Conservation (phyloP, 2,329 filamentous ascomycete genomes). For the Cadophora sp. region DNA sequence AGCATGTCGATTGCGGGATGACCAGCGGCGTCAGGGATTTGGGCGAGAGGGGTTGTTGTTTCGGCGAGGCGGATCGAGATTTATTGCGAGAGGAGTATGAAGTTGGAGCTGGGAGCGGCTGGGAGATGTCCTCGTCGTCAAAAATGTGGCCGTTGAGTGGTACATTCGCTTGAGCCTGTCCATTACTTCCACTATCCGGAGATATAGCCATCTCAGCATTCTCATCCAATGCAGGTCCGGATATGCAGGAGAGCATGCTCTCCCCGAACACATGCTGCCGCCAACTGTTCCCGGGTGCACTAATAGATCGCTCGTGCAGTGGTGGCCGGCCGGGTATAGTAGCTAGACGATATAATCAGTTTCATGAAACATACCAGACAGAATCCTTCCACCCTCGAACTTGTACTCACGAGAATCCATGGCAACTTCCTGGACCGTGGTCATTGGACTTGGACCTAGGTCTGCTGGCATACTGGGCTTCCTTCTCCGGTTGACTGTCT, state of each 20-base stretch:
- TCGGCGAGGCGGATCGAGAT: slow-evolving; percentile 38
- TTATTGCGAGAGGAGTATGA: slow-evolving; percentile 16
- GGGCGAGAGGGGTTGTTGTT: slow-evolving; percentile 56
- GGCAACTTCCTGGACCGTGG: slow-evolving; percentile 68
- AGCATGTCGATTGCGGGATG: slow-evolving; percentile 52
- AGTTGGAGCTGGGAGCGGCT: slow-evolving; percentile 4
- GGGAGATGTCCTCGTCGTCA: slow-evolving; percentile 13
- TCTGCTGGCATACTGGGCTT: slow-evolving; percentile 68
- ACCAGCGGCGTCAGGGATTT: slow-evolving; percentile 63
- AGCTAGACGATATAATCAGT: slow-evolving; percentile 51
- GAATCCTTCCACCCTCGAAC: background rate
- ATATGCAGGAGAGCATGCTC: slow-evolving; percentile 45
- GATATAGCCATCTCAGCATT: slow-evolving; percentile 43
- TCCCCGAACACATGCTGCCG: slow-evolving; percentile 52
- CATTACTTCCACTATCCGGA: slow-evolving; percentile 18
- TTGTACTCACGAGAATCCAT: slow-evolving; percentile 72
- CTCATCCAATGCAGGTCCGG: slow-evolving; percentile 46
- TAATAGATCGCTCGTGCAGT: slow-evolving; percentile 68
- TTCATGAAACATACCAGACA: slow-evolving; percentile 10
- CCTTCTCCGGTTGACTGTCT: slow-evolving; percentile 62
- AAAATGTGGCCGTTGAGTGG: slow-evolving; percentile 4
- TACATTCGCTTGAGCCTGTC: slow-evolving; percentile 27
- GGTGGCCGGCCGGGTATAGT: slow-evolving; percentile 71
- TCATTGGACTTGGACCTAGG: slow-evolving; percentile 70
- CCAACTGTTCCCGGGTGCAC: slow-evolving; percentile 61